Evolutionary conservation across 805 yeast species (phyloP), one percentile per base, ranked within the genome.

Genomic region (Spathaspora boniae): DNA sequence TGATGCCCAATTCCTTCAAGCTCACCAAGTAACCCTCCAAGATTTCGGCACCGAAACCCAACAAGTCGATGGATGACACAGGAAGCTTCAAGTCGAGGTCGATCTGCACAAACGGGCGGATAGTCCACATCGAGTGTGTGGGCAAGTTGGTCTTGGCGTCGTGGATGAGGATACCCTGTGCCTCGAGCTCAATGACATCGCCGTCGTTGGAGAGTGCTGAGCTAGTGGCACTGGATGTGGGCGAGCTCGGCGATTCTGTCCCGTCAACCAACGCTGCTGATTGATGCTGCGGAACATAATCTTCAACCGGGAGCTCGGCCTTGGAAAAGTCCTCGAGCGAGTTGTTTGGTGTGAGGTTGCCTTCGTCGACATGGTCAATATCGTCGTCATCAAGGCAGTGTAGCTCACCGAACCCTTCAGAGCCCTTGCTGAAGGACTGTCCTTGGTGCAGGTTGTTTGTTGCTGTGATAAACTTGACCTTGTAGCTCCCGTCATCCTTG

Each of bases 121-220:
- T 70, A 4, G 91, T 79, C 98, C 98, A 91, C 85, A 93, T 85
- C 1, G 96, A 80, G 56, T 87, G 94, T 0, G 82, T 68, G 1
- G 91, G 89, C 24, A 72, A 53, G 11, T 72, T 66, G 0, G 79
- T 68, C 24, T 63, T 62, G 2, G 68, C 56, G 51, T 82, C 84
- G 44, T 78, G 83, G 6, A 93, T 81, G 15, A 91, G 57, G 7
- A 93, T 82, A 3, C 98, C 98, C 52, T 91, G 97, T 0, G 96
- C 98, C 56, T 91, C 98, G 26, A 89, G 63, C 45, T 86, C 91
- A 6, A 81, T 74, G 11, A 74, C 61, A 7, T 72, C 77, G 5
- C 82, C 83, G 47, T 79, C 78, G 14, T 80, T 78, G 2, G 65
- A 63, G 7, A 64, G 45, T 33, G 63, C 64, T 2, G 70, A 58